Evolutionary conservation across 192 early-diverging fungal species (phyloP), one percentile per base, ranked within the genome.

Genomic region (Podila minutissima): DNA sequence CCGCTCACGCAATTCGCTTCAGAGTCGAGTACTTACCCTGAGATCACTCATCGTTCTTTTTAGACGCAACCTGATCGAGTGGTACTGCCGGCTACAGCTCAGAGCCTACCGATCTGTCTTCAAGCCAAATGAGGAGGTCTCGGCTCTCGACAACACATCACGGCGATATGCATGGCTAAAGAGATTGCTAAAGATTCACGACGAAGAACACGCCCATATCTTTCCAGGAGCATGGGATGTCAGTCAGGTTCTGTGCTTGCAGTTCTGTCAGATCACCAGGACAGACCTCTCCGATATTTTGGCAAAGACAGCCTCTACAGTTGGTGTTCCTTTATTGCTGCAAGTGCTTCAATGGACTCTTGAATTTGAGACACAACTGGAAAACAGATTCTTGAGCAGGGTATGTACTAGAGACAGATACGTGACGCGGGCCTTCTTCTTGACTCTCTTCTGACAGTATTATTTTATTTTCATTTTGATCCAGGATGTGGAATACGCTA

Each of bases 121-220:
- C 74, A 88, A 93, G 62, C 85, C 89, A 20, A 73, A 82, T 46
- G 89, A 90, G 58, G 88, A 97, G 83, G 93, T 94, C 17, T 85
- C 95, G n/a, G 92, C 92, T 33, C 77, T 99, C 1, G 95, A 94
- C 59, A 91, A 96, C 53, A 90, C 95, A 0, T 92, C 94, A 7
- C 86, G 96, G 29, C 87, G 98, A 29, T 98, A 97, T 81, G 94
- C 97, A 5, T 98, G 96, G 94, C 82, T 99, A 35, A 94, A 97
- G 66, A 88, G 97, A 24, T 83, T 93, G n/a, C 74, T 98, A 48
- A 95, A 95, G 74, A 92, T 87, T n/a, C 93, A 91, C 77, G 93
- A 97, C 71, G 96, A 98, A n/a, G 91, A 93, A 35, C 95, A 97
- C 74, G 89, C 91, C 1, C 76, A 79, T 7, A 87, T 96, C 19